phyloP scores from a whole-genome alignment of 257 asterid species.

The Striga asiatica region DNA sequence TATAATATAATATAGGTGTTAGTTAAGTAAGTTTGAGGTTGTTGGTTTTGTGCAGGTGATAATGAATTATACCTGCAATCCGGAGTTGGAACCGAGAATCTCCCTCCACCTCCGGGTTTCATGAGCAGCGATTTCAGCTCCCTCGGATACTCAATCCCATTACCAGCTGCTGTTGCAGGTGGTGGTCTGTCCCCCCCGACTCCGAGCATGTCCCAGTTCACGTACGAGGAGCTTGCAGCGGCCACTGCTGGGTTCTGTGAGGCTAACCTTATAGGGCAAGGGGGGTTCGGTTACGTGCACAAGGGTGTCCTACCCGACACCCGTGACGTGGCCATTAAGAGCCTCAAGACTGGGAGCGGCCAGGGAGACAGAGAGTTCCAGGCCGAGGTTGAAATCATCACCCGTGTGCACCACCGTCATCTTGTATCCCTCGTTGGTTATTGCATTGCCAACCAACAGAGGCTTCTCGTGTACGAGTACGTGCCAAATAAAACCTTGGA shows the following conservation, averaged over 20 bases:
- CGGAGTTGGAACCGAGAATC: constrained; percentile 19
- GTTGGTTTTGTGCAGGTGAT: constrained; percentile 16
- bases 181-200: constrained; percentile 23
- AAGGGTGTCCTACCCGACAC: constrained; percentile 56
- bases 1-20: too few relatives aligned
- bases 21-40: too few relatives aligned
- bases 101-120: constrained; percentile 35
- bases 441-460: constrained; percentile 54
- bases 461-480: constrained; percentile 76
- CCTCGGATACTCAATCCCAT: constrained; percentile 24
- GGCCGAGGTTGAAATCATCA: constrained; percentile 93
- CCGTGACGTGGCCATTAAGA: constrained; percentile 68
- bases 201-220: constrained; percentile 42
- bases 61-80: constrained; percentile 23
- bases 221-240: constrained; percentile 49
- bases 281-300: constrained; percentile 84
- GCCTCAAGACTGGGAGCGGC: constrained; percentile 81
- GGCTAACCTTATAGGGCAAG: constrained; percentile 66
- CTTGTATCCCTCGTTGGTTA: constrained; percentile 93
- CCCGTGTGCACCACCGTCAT: constrained; percentile 93
- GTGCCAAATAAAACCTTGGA: constrained; percentile 76
- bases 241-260: constrained; percentile 67
- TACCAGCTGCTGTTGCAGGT: background rate
- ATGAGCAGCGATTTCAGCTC: constrained; percentile 44
- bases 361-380: constrained; percentile 94